Evolutionary conservation across 805 yeast species (phyloP).

Genomic region (Ogataea parapolymorpha): DNA sequence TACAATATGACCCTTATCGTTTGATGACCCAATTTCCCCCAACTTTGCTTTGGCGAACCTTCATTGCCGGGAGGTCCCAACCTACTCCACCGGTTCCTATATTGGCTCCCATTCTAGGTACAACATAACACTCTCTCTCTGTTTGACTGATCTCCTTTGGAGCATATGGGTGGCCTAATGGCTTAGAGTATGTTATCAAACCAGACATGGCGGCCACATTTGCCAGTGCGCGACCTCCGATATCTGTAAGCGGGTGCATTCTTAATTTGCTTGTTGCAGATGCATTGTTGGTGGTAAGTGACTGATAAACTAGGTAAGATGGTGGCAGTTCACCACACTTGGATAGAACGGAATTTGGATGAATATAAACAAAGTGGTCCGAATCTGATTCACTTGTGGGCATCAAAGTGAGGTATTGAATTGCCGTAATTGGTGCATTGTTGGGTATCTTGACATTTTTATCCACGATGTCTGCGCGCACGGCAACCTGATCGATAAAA

Average conservation of each 20-base stretch:
- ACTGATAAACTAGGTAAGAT: slow-evolving; percentile 67
- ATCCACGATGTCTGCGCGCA: slow-evolving; percentile 72
- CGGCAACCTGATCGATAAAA: slow-evolving; percentile 84
- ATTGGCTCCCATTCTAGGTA: slow-evolving; percentile 85
- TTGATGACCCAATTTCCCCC: slow-evolving; percentile 64
- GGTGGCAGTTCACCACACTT: slow-evolving; percentile 71
- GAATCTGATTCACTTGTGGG: slow-evolving; percentile 35
- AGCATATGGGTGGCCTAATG: slow-evolving; percentile 85
- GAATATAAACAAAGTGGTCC: slow-evolving; percentile 68
- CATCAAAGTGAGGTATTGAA: slow-evolving; percentile 64
- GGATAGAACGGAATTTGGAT: slow-evolving; percentile 68
- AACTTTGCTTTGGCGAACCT: slow-evolving; percentile 67
- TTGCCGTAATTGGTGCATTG: slow-evolving; percentile 50
- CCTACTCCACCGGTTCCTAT: slow-evolving; percentile 83
- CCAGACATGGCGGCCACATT: slow-evolving; percentile 73
- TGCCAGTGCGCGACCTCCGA: slow-evolving; percentile 70
- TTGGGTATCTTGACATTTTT: slow-evolving; percentile 60
- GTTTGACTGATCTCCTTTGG: slow-evolving; percentile 64
- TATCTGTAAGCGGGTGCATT: slow-evolving; percentile 73
- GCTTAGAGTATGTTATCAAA: slow-evolving; percentile 81
- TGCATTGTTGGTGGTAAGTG: slow-evolving; percentile 55
- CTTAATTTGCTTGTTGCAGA: slow-evolving; percentile 45
- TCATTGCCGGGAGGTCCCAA: slow-evolving; percentile 84
- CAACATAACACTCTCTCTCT: slow-evolving; percentile 82
- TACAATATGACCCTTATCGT: slow-evolving; percentile 1